Percentiles rank a stretch among this genome's conserved stretches.
These are phyloP conservation scores for Eucalyptus rudis DNA, from an alignment of 345 rosid species.

Conservation along the genomic window DNA sequence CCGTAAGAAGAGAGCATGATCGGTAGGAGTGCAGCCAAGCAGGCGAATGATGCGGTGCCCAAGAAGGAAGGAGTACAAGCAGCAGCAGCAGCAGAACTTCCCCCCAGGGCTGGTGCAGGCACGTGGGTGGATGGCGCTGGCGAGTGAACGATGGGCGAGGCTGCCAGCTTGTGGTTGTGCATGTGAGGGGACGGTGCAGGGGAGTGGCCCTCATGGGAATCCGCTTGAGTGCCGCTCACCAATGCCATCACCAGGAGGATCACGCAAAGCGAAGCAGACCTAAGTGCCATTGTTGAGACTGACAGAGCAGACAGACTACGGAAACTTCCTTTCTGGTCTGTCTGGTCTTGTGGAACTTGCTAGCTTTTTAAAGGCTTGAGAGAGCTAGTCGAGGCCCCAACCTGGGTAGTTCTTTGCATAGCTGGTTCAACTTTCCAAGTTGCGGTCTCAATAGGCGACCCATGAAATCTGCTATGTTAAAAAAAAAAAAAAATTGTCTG, in stretches of 20 bases:
- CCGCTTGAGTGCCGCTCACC: background rate
- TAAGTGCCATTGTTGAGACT: background rate
- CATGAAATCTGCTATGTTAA: too few species aligned
- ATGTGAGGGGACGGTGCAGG: background rate
- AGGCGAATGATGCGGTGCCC: background rate
- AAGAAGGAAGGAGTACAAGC: background rate
- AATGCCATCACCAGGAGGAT: background rate
- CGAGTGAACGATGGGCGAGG: too few species aligned
- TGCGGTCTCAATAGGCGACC: too few species aligned
- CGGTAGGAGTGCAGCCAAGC: background rate
- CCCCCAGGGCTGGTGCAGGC: background rate
- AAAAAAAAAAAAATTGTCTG: too few species aligned
- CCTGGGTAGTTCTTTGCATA: background rate
- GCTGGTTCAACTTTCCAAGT: background rate
- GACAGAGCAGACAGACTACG: background rate
- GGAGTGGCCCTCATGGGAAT: background rate
- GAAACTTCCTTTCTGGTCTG: background rate
- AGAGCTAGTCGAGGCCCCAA: background rate
- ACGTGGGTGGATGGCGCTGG: background rate
- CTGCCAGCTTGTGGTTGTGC: rapidly evolving
- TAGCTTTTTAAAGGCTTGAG: background rate
- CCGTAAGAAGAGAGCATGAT: background rate
- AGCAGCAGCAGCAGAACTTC: background rate
- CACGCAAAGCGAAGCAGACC: background rate
- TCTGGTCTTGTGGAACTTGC: background rate